A percentile compares a stretch with the other conserved stretches of the same genome.
Evolutionary conservation across 2,329 filamentous ascomycete genomes (phyloP).

Genomic region (Thelonectria discophora): DNA sequence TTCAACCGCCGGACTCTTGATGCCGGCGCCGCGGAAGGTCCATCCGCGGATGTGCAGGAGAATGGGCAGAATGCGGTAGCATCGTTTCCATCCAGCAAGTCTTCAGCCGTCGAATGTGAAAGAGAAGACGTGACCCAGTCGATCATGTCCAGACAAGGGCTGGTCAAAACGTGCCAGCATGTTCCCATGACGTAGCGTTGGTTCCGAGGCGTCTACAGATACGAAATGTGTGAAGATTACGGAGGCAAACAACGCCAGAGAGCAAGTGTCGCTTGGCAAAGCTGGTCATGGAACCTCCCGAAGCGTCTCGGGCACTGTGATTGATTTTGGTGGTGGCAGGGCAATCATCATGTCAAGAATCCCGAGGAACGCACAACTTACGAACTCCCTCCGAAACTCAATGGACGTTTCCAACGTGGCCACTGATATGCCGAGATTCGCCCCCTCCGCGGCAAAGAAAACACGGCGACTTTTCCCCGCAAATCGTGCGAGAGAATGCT

Average conservation of each 20-base stretch:
- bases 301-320: too few species aligned
- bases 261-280: too few species aligned
- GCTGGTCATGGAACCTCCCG: too few species aligned
- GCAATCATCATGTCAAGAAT: too few species aligned
- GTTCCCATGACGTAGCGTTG: slow-evolving; percentile 37
- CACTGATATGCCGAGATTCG: slow-evolving; percentile 1
- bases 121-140: slow-evolving; percentile 5
- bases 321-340: too few species aligned
- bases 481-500: background rate
- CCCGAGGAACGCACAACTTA: too few species aligned
- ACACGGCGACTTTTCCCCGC: slow-evolving; percentile 3
- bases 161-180: slow-evolving; percentile 37
- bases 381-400: too few species aligned
- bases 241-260: too few species aligned
- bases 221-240: too few species aligned
- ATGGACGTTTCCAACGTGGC: too few species aligned
- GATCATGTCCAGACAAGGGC: slow-evolving; percentile 33
- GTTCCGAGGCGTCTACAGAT: background rate
- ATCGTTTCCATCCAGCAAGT: background rate
- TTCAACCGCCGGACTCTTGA: slow-evolving; percentile 4
- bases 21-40: slow-evolving; percentile 9
- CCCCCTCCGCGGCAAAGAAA: background rate
- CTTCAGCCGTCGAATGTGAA: too few species aligned
- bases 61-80: background rate
- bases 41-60: too few species aligned